Percentiles rank a stretch among this genome's conserved stretches.
Conservation (phyloP, 495 filamentous ascomycete genomes). For the Trichodelitschia bisporula region DNA sequence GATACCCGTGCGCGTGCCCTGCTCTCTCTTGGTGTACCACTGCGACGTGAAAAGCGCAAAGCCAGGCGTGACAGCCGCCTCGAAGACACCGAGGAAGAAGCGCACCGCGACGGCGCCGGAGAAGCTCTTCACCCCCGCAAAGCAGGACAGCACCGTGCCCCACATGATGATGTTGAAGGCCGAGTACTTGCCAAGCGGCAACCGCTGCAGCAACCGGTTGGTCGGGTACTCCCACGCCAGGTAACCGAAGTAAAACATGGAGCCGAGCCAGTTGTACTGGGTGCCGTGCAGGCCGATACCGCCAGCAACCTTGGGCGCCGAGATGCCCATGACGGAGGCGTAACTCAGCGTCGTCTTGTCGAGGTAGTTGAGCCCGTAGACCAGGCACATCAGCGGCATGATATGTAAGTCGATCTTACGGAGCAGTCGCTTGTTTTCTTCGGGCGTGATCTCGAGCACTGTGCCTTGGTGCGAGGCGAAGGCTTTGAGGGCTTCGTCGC, state of each 20-base stretch:
- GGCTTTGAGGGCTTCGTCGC: constrained; percentile 34
- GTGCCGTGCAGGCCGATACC: constrained; percentile 4
- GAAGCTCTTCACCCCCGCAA: constrained; percentile 18
- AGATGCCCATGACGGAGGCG: constrained; percentile 23
- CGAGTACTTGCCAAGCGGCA: constrained; percentile 31
- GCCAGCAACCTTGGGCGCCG: constrained; percentile 3
- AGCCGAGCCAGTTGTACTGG: constrained; percentile 7
- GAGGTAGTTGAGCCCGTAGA: constrained; percentile 25
- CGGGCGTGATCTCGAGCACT: constrained; percentile 25
- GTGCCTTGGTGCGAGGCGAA: constrained; percentile 24
- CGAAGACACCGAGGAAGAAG: constrained; percentile 25
- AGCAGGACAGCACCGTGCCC: constrained; percentile 19
- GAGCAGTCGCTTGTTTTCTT: constrained; percentile 22
- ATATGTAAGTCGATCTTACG: constrained; percentile 18
- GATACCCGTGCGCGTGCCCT: constrained; percentile 21
- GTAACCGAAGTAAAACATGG: constrained; percentile 17
- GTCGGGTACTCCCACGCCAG: constrained; percentile 29
- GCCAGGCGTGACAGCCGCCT: constrained; percentile 22
- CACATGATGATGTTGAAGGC: constrained; percentile 20
- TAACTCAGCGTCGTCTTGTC: constrained; percentile 33
- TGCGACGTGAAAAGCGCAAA: constrained; percentile 25
- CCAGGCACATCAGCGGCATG: constrained; percentile 16
- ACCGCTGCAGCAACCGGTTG: constrained; percentile 29
- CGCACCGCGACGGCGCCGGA: constrained; percentile 18
- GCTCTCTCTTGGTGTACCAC: constrained; percentile 25